Evolutionary conservation across 306 rosid genomes (phyloP).

Genomic region (Biancaea sappan): DNA sequence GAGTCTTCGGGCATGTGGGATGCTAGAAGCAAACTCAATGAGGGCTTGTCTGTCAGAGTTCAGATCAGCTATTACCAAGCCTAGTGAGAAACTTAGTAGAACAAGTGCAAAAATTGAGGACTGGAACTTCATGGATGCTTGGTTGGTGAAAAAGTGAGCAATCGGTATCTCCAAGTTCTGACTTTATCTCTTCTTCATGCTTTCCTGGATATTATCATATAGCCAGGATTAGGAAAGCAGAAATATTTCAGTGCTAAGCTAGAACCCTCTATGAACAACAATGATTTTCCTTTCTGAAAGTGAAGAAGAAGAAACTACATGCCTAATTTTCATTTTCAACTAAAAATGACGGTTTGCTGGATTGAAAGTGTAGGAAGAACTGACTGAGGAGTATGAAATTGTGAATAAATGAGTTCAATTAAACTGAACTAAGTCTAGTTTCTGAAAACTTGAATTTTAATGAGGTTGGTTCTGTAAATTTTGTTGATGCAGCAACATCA

Average conservation of each 20-base stretch:
- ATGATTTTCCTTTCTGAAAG: constrained; percentile 6
- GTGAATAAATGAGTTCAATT: neutral
- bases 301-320: constrained; percentile 7
- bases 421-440: neutral
- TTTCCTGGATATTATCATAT: constrained; percentile 41
- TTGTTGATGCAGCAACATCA: constrained; percentile 32
- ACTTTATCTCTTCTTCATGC: constrained; percentile 42
- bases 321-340: neutral
- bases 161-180: constrained; percentile 30
- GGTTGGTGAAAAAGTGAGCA: constrained; percentile 32
- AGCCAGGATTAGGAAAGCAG: constrained; percentile 32
- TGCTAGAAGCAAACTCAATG: constrained; percentile 53
- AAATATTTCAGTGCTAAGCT: constrained; percentile 18
- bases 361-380: constrained; percentile 6
- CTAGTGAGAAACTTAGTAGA: constrained; percentile 33
- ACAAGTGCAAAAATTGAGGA: constrained; percentile 39
- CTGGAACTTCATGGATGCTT: constrained; percentile 52
- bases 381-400: neutral
- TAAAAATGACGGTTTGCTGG: constrained; percentile 8
- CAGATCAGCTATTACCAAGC: constrained; percentile 50
- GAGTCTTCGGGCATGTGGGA: constrained; percentile 61
- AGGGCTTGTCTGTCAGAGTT: constrained; percentile 72
- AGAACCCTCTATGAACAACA: constrained; percentile 13
- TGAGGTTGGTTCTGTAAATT: neutral
- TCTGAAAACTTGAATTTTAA: constrained; percentile 12